Percentiles rank a stretch among this genome's conserved stretches.
Conservation (phyloP, 2,329 filamentous ascomycete species). For the Amesomyces nigricolor region DNA sequence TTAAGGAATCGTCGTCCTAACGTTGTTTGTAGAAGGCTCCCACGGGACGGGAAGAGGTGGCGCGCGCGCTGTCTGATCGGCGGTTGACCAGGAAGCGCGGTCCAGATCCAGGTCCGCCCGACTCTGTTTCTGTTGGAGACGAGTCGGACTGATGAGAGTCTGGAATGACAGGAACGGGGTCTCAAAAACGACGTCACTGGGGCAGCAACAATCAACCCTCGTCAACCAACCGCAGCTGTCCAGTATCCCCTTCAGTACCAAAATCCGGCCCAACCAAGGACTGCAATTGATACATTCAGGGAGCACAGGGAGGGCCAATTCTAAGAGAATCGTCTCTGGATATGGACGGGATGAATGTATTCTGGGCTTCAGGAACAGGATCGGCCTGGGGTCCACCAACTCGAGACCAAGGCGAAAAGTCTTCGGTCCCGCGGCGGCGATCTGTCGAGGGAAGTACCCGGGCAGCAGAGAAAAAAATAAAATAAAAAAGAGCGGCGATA, state of each 20-base stretch:
- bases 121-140: neutral
- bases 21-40: constrained; percentile 5
- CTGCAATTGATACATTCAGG: constrained; percentile 18
- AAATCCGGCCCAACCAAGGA: neutral
- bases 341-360: neutral
- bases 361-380: neutral
- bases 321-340: neutral
- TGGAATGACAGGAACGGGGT: neutral
- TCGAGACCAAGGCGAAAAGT: neutral
- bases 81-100: constrained; percentile 6
- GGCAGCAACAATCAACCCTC: neutral
- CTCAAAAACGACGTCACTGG: constrained; percentile 6
- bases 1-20: neutral
- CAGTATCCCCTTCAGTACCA: constrained; percentile 6
- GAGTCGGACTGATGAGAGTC: too few relatives aligned
- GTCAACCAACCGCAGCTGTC: neutral
- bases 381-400: too few relatives aligned
- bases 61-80: neutral
- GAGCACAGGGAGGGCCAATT: constrained; percentile 3
- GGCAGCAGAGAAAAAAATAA: neutral
- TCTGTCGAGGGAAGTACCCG: neutral
- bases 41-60: neutral
- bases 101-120: neutral
- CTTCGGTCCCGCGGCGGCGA: neutral
- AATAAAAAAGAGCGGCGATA: neutral